Evolutionary conservation across 2,329 filamentous ascomycete genomes (phyloP), one percentile per base, ranked within the genome.

Genomic region (Cladosporium oxysporum): DNA sequence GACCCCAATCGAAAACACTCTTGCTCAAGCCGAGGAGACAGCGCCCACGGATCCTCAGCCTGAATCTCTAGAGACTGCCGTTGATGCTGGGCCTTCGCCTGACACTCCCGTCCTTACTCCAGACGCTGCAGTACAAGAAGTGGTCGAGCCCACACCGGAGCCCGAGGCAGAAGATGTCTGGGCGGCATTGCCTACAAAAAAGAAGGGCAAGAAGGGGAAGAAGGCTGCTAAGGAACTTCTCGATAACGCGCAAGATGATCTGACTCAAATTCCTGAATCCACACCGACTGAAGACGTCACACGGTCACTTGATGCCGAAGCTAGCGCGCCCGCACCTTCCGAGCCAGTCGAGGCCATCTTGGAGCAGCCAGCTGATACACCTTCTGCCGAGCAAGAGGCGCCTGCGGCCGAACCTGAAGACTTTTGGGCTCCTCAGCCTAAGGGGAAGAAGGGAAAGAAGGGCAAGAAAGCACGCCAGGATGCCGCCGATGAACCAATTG

Each of bases 131-230:
- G 41, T 8, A 10, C 64, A 65, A 58, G 44, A 69, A 6, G 35
- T 52, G 18, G 23, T 29, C 7, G 28, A 58, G 33, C 35, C 18
- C 26, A 41, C 41, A 11, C 28, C 62, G 6, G 64, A 68, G 23
- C 55, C 66, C 14, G 71, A 69, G 28, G 52, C 58, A 26, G 50
- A 55, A 23, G 68, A 73, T 44, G 64, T 63, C 14, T 69, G 66
- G 64, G 66, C 62, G 5, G 18, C 59, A n/a, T 10, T 50, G 26
- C 60, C 62, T 14, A 47, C 64, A 11, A 66, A 61, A 44, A 66
- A 53, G 55, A 73, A 72, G 62, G 68, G 70, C 60, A 73, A 75
- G 62, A 73, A 70, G 53, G 68, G 64, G 2, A 71, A 71, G 66
- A 69, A 68, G 62, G 47, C 47, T 29, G 21, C 47, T 26, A 28